These are phyloP conservation scores for Buddleja alternifolia DNA, from an alignment of 257 asterid species.

Conservation along the genomic window DNA sequence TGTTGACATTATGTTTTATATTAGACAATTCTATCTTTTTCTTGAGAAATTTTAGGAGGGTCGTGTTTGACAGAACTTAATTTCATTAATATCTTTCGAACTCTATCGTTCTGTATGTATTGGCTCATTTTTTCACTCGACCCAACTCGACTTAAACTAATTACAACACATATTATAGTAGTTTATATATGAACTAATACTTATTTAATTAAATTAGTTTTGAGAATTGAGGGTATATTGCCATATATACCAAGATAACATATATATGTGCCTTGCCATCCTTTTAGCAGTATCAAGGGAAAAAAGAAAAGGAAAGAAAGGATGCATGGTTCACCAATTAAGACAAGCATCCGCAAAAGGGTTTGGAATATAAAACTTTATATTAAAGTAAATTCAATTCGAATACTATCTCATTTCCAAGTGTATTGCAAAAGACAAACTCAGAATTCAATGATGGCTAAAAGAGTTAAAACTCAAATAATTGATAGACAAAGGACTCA, in stretches of 20 bases:
- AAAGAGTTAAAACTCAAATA: slow-evolving; percentile 24
- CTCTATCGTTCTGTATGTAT: too few species aligned
- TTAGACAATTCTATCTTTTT: neutral
- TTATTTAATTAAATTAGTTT: too few species aligned
- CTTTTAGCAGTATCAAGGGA: neutral
- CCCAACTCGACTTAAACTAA: too few species aligned
- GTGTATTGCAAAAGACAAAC: slow-evolving; percentile 33
- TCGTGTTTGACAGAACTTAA: too few species aligned
- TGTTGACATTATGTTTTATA: slow-evolving; percentile 12
- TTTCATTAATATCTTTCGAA: too few species aligned
- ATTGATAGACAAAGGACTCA: slow-evolving; percentile 4
- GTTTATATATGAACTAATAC: too few species aligned
- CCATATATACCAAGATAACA: too few species aligned
- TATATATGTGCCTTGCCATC: neutral
- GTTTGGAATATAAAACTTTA: slow-evolving; percentile 44
- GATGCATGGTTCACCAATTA: neutral
- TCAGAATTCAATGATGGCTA: slow-evolving; percentile 28
- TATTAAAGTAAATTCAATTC: slow-evolving; percentile 22
- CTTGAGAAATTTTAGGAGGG: too few species aligned
- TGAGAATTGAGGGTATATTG: too few species aligned
- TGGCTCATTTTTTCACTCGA: too few species aligned
- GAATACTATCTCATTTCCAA: slow-evolving; percentile 30
- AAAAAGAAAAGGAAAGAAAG: too few species aligned
- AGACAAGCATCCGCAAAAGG: slow-evolving; percentile 23
- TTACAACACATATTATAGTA: too few species aligned